Percentiles rank a stretch among this genome's conserved stretches.
phyloP scores from a whole-genome alignment of 192 early-diverging fungal species.

The Coemansia sp. region DNA sequence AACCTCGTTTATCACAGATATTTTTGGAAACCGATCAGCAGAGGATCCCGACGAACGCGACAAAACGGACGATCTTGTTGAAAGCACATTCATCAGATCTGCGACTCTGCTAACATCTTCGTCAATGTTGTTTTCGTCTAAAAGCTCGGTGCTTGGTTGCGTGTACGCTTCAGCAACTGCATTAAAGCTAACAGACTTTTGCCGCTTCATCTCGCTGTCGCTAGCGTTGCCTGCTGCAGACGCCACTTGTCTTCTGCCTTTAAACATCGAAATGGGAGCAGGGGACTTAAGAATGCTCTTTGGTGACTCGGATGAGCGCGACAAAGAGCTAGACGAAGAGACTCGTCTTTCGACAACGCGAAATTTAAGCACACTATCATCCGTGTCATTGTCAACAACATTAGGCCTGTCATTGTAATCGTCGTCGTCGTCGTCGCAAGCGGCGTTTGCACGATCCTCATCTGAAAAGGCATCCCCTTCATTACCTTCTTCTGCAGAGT shows the following conservation, averaged over 20 bases:
- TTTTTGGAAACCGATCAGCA: background rate
- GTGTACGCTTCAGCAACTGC: slow-evolving; percentile 8
- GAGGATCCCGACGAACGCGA: background rate
- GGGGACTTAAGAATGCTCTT: slow-evolving; percentile 34
- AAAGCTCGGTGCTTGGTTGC: slow-evolving; percentile 15
- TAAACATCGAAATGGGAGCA: slow-evolving; percentile 7
- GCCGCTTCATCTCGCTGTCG: background rate
- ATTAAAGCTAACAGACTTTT: slow-evolving; percentile 36
- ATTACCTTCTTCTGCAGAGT: slow-evolving; percentile 1
- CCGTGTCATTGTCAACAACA: background rate
- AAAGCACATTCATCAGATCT: slow-evolving; percentile 11
- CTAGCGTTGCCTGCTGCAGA: background rate
- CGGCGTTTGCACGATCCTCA: slow-evolving; percentile 39
- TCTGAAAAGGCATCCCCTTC: slow-evolving; percentile 43
- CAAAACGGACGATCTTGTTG: background rate
- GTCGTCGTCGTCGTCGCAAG: slow-evolving; percentile 49
- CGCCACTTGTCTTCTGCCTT: background rate
- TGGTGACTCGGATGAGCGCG: background rate
- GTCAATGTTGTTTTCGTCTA: slow-evolving; percentile 21
- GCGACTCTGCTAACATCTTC: slow-evolving; percentile 21
- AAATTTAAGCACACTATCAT: slow-evolving; percentile 8
- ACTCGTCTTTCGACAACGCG: slow-evolving; percentile 16
- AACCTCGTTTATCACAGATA: slow-evolving; percentile 6
- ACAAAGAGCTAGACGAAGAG: background rate
- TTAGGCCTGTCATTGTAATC: slow-evolving; percentile 28